Conservation (phyloP, 441 rosid species). For the Gossypium lobatum region DNA sequence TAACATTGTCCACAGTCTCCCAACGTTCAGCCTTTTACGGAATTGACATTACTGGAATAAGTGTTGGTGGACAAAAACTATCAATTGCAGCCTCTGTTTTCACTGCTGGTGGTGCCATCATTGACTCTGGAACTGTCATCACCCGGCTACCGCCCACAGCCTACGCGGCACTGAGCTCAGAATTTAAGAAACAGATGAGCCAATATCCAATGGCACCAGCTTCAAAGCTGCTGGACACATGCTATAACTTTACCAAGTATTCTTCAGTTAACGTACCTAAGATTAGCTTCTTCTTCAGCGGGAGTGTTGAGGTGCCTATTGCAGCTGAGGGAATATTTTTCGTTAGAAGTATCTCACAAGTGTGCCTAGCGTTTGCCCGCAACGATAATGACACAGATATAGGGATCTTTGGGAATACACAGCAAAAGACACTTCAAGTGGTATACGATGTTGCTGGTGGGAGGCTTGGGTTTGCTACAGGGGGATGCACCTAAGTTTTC, state of each 20-base stretch:
- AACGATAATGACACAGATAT: slow-evolving; percentile 42
- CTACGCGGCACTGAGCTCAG: not conserved
- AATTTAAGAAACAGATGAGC: not conserved
- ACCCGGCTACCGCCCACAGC: not conserved
- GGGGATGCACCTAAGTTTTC: slow-evolving; percentile 33
- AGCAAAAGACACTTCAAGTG: slow-evolving; percentile 65
- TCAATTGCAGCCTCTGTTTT: not conserved
- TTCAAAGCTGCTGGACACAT: slow-evolving; percentile 61
- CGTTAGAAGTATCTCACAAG: slow-evolving; percentile 27
- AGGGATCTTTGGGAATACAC: slow-evolving; percentile 66
- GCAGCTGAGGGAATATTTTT: slow-evolving; percentile 38
- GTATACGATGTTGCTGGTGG: slow-evolving; percentile 55
- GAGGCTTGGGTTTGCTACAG: slow-evolving; percentile 60
- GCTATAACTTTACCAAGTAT: slow-evolving; percentile 49
- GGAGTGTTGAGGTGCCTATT: slow-evolving; percentile 35
- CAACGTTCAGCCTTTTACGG: not conserved
- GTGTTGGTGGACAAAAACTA: not conserved
- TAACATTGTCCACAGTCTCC: not conserved
- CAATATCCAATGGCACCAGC: slow-evolving; percentile 16
- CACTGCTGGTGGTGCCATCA: not conserved
- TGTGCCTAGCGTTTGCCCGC: slow-evolving; percentile 74
- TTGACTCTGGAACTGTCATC: slow-evolving; percentile 5
- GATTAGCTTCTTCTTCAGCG: slow-evolving; percentile 45
- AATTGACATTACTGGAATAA: not conserved
- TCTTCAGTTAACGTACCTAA: slow-evolving; percentile 33